Percentiles rank a stretch among this genome's conserved stretches.
phyloP scores from a whole-genome alignment of 306 rosid species.

The Pyrus betulifolia region DNA sequence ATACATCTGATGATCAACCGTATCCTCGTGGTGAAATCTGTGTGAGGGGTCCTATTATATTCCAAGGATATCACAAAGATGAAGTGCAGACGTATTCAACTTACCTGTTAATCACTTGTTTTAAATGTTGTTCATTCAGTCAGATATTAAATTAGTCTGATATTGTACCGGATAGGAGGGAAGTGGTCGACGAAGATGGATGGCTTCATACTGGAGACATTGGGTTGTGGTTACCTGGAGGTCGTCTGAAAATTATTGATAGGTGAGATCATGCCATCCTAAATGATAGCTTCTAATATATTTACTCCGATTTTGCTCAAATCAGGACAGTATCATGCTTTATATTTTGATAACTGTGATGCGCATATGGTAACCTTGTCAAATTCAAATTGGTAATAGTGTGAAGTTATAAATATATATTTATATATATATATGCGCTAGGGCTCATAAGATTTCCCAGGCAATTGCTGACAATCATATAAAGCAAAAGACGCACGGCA shows the following conservation, averaged over 20 bases:
- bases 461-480: not conserved
- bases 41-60: slow-evolving; percentile 87
- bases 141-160: slow-evolving; percentile 18
- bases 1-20: slow-evolving; percentile 78
- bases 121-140: slow-evolving; percentile 4
- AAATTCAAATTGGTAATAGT: not conserved
- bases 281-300: not conserved
- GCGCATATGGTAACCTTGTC: not conserved
- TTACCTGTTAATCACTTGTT: slow-evolving; percentile 23
- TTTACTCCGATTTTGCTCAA: not conserved
- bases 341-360: not conserved
- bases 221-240: slow-evolving; percentile 81
- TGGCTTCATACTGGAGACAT: slow-evolving; percentile 98
- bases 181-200: slow-evolving; percentile 79
- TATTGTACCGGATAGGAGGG: slow-evolving; percentile 62
- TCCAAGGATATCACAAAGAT: slow-evolving; percentile 82
- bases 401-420: not conserved
- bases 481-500: not conserved
- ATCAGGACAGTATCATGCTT: not conserved
- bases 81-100: slow-evolving; percentile 77
- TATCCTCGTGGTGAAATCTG: slow-evolving; percentile 99
- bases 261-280: slow-evolving; percentile 43
- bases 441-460: not conserved
- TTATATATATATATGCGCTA: not conserved
- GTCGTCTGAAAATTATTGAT: slow-evolving; percentile 92